Base-by-base conservation (phyloP, 2,329 filamentous ascomycete genomes). In the Clonostachys chloroleuca region DNA sequence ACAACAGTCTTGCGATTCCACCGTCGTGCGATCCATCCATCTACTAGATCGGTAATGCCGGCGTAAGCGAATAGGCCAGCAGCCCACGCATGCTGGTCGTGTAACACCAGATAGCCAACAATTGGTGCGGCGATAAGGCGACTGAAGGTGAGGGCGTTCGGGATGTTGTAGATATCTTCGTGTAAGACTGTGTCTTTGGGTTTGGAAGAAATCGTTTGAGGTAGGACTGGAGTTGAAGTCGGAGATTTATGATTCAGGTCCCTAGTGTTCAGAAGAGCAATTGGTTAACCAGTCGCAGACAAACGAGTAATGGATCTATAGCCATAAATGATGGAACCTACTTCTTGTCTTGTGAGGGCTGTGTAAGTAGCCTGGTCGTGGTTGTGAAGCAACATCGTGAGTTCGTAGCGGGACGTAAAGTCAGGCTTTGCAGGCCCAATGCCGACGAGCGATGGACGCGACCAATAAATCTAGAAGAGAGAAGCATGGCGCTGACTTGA, bases 161-260 rank as follows among this genome's bases (percentile, higher is more conserved):
- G 94, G n/a, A 99, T 62, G 35, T 90, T 99, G 72, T 95, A 96
- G 61, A 99, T 96, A 62, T 99, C 91, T 69, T 99, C 94, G 63
- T 86, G 89, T 9, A 65, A 37, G 13, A 49, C 44, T n/a, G 49
- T 45, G 34, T 18, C 34, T 13, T 35, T 13, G 40, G 39, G 13
- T 43, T 45, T 30, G 24, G 24, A 30, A 30, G 24, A 30, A 10
- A 9, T 30, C 24, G 8, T 30, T 30, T 10, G 24, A 30, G 24
- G 9, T 10, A 30, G 14, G 7, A 40, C 40, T n/a, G 16, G 17
- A 13, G 35, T n/a, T 34, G 41, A 43, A 20, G 24, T 9, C 20
- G 39, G 30, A 10, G 16, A 8, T 12, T 33, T 17, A 17, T 40
- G 5, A 12, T 12, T 13, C 14, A 16, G 24, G 6, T 10, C 24